Evolutionary conservation across 805 yeast species (phyloP).

Genomic region (Teunomyces funiuensis): DNA sequence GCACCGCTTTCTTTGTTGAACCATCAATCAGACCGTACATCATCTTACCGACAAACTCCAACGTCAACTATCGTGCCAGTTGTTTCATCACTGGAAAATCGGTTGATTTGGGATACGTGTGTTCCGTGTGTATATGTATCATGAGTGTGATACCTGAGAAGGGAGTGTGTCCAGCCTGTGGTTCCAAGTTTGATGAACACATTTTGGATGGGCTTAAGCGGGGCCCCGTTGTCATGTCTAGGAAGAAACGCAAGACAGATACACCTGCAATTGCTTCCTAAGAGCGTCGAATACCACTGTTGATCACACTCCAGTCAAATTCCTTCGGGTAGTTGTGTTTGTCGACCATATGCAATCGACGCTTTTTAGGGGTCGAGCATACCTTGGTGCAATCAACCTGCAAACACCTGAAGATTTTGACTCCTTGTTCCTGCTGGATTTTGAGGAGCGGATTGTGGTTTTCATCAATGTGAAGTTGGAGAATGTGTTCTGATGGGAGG

Average conservation of each 20-base stretch:
- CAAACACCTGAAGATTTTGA: slow-evolving; percentile 44
- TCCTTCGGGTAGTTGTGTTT: slow-evolving; percentile 49
- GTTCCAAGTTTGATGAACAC: slow-evolving; percentile 66
- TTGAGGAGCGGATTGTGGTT: slow-evolving; percentile 49
- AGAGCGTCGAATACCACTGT: slow-evolving; percentile 22
- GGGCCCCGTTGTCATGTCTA: slow-evolving; percentile 54
- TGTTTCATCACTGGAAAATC: slow-evolving; percentile 89
- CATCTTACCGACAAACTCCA: slow-evolving; percentile 76
- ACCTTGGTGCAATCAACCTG: slow-evolving; percentile 37
- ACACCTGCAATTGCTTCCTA: neutral
- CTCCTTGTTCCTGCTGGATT: slow-evolving; percentile 39
- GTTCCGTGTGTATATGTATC: slow-evolving; percentile 89
- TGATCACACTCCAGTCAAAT: slow-evolving; percentile 29
- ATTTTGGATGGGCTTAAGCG: slow-evolving; percentile 57
- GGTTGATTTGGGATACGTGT: slow-evolving; percentile 91
- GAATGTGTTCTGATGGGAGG: slow-evolving; percentile 44
- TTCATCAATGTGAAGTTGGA: slow-evolving; percentile 52
- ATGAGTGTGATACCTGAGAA: slow-evolving; percentile 67
- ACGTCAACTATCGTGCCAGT: slow-evolving; percentile 91
- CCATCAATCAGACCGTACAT: slow-evolving; percentile 77
- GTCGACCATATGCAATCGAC: slow-evolving; percentile 50
- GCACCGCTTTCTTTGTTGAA: slow-evolving; percentile 82
- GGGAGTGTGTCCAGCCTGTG: slow-evolving; percentile 83
- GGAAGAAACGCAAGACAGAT: slow-evolving; percentile 32
- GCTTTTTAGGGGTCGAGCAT: slow-evolving; percentile 38